phyloP scores from a whole-genome alignment of 352 stramenopile species.

The Hyphochytrium catenoides region DNA sequence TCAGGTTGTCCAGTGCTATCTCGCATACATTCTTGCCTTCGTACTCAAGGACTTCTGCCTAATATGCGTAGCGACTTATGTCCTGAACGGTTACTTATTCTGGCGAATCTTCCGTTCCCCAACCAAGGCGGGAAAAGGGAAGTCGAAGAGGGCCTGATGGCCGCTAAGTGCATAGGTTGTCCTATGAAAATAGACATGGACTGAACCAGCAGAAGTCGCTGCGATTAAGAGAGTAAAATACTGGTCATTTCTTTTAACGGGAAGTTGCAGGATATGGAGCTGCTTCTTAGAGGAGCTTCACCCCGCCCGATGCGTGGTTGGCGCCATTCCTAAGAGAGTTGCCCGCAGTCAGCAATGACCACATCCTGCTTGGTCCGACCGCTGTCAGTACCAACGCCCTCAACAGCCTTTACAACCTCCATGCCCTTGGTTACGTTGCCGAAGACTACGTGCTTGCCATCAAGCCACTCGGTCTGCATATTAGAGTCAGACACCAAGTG shows the following conservation, averaged over 20 bases:
- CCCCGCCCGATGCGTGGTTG: too few species aligned
- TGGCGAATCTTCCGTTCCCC: too few species aligned
- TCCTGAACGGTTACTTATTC: too few species aligned
- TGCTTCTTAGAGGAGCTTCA: too few species aligned
- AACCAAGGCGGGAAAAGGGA: too few species aligned
- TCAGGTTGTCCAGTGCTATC: slow-evolving; percentile 20
- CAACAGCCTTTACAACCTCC: slow-evolving; percentile 92
- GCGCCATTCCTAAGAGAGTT: slow-evolving; percentile 28
- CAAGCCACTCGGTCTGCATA: slow-evolving; percentile 54
- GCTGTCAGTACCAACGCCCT: slow-evolving; percentile 74
- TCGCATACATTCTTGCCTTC: slow-evolving; percentile 27
- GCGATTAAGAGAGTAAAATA: too few species aligned
- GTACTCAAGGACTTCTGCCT: slow-evolving; percentile 26
- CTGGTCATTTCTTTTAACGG: too few species aligned
- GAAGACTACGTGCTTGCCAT: slow-evolving; percentile 80
- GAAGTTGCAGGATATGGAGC: too few species aligned
- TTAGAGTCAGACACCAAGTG: neutral
- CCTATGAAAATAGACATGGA: too few species aligned
- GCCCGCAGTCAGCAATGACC: slow-evolving; percentile 81
- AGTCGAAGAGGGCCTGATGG: too few species aligned
- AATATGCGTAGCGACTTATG: slow-evolving; percentile 25
- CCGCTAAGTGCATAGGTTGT: too few species aligned
- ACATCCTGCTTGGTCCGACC: slow-evolving; percentile 70
- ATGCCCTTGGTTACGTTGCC: slow-evolving; percentile 86
- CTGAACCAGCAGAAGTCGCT: too few species aligned